Percentiles rank a stretch among this genome's conserved stretches.
Conservation (phyloP, 75 land plant genomes). For the Cupressus sempervirens region DNA sequence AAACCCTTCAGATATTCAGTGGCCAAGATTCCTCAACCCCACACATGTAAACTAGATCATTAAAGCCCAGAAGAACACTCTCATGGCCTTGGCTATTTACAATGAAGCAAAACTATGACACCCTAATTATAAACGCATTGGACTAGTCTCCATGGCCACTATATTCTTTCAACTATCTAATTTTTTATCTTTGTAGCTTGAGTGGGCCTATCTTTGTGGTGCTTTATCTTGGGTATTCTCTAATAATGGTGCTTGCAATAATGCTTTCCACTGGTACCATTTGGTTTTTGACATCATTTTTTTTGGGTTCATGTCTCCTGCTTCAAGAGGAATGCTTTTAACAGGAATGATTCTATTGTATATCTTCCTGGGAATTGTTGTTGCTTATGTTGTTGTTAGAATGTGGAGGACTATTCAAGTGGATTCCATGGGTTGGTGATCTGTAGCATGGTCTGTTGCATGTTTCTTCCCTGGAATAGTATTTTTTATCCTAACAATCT, state of each 20-base stretch:
- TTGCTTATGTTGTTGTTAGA: conserved; percentile 76
- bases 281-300: conserved; percentile 77
- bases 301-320: conserved; percentile 93
- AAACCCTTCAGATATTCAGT: conserved; percentile 15
- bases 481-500: conserved; percentile 52
- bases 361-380: conserved; percentile 69
- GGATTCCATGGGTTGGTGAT: conserved; percentile 58
- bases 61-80: conserved; percentile 41
- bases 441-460: conserved; percentile 75
- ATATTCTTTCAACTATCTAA: conserved; percentile 76
- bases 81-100: conserved; percentile 46
- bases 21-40: conserved; percentile 50
- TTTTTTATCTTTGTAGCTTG: conserved; percentile 73
- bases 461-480: conserved; percentile 90
- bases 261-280: conserved; percentile 76
- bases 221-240: conserved; percentile 72
- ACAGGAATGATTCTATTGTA: conserved; percentile 87
- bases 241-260: conserved; percentile 74
- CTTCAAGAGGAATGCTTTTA: conserved; percentile 82
- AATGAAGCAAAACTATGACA: conserved; percentile 24
- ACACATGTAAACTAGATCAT: conserved; percentile 36
- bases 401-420: conserved; percentile 78
- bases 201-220: conserved; percentile 84
- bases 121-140: conserved; percentile 52
- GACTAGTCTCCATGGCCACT: conserved; percentile 45